Evolutionary conservation across 1,284 basidiomycete genomes (phyloP).

Genomic region (Ceratobasidium theobromae): DNA sequence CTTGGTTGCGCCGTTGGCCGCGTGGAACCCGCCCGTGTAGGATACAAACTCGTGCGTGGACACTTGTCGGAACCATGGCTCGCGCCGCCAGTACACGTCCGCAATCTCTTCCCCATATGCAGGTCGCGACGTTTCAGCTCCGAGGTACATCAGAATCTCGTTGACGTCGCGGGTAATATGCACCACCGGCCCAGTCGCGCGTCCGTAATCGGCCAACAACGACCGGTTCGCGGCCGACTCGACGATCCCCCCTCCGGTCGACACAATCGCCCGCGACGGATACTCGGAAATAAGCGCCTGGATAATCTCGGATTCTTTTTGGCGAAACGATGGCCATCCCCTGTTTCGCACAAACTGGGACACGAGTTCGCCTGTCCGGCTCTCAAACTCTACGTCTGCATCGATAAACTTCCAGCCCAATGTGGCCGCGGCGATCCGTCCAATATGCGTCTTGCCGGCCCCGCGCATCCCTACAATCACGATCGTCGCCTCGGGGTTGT

Average conservation of each 20-base stretch:
- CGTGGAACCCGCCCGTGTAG: conserved; percentile 52
- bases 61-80: conserved; percentile 88
- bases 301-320: conserved; percentile 60
- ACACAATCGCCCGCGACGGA: conserved; percentile 70
- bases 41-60: conserved; percentile 86
- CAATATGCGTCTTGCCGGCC: conserved; percentile 92
- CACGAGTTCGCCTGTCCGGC: conserved; percentile 63
- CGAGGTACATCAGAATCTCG: conserved; percentile 77
- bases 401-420: conserved; percentile 81
- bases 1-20: conserved; percentile 21
- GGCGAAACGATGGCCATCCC: conserved; percentile 79
- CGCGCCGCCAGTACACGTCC: conserved; percentile 80
- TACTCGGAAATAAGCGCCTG: conserved; percentile 61
- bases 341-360: conserved; percentile 76
- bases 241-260: conserved; percentile 94
- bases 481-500: conserved; percentile 62
- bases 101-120: conserved; percentile 82
- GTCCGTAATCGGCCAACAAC: conserved; percentile 68
- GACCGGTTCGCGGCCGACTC: conserved; percentile 78
- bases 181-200: conserved; percentile 63
- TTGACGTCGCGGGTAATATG: conserved; percentile 70
- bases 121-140: conserved; percentile 73
- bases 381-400: conserved; percentile 80
- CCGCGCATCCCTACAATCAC: conserved; percentile 96
- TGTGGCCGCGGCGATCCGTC: conserved; percentile 71